Evolutionary conservation across 805 yeast genomes (phyloP).

Genomic region (Cyberlindnera saturnus): DNA sequence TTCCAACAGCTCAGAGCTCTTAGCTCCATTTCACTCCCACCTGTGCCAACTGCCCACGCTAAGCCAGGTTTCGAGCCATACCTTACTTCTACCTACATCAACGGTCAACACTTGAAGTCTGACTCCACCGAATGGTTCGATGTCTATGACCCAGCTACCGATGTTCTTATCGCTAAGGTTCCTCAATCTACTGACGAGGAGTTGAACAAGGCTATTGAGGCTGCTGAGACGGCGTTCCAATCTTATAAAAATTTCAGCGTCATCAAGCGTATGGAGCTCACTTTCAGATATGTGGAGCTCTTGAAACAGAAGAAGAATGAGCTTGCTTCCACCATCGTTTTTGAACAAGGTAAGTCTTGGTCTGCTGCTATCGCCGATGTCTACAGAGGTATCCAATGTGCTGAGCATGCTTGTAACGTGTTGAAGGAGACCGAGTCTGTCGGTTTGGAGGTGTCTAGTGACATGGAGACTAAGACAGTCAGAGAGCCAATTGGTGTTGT

Average conservation of each 20-base stretch:
- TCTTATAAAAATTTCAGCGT: constrained; percentile 45
- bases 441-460: constrained; percentile 58
- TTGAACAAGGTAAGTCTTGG: constrained; percentile 74
- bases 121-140: constrained; percentile 56
- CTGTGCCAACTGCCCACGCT: constrained; percentile 38
- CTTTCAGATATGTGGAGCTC: constrained; percentile 61
- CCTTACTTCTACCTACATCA: constrained; percentile 42
- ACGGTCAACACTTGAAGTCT: constrained; percentile 42
- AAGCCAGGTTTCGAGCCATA: constrained; percentile 36
- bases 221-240: constrained; percentile 59
- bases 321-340: constrained; percentile 56
- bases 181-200: constrained; percentile 69
- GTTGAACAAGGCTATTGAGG: constrained; percentile 55
- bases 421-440: constrained; percentile 60
- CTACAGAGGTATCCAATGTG: constrained; percentile 72
- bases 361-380: constrained; percentile 74
- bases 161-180: constrained; percentile 56
- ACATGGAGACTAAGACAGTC: constrained; percentile 69
- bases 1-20: background rate
- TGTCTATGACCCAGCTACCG: constrained; percentile 72
- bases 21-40: constrained; percentile 21
- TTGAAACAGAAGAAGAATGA: constrained; percentile 62
- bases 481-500: constrained; percentile 73
- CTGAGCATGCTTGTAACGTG: constrained; percentile 67
- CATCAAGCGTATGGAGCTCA: constrained; percentile 53